Evolutionary conservation across 2,329 filamentous ascomycete species (phyloP), one percentile per base, ranked within the genome.

Genomic region (Cercospora citrullina): DNA sequence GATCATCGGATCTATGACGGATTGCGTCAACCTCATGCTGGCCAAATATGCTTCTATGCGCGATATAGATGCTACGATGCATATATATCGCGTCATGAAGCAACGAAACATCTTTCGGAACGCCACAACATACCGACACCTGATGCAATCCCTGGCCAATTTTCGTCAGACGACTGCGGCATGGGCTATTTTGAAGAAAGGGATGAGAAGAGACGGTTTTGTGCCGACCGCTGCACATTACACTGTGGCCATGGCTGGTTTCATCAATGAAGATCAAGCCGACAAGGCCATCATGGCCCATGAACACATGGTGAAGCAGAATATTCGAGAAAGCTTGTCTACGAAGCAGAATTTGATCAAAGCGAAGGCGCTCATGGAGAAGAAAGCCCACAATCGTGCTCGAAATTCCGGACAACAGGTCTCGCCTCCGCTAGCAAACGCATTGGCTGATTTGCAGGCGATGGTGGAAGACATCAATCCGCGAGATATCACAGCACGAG

Each of bases 1-100:
- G 14, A 77, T 87, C 0, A 76, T 83, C 18, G 84, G 87, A 1
- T 81, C 84, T 1, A 81, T 85, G 23, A 89, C 89, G 2, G 82
- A 84, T 33, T 87, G 93, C 75, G 97, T 92, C 91, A 97, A 97
- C 75, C 84, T 87, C 63, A 80, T 97, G 33, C 81, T 97, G 4
- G 84, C 86, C 65, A 87, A 90, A 68, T 86, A 93, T 77, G 91
- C 91, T 6, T 81, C 87, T 65, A 84, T 86, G 6, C 86, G 90
- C 65, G 85, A 90, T 68, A 74, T 89, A 30, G 76, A 81, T 23
- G 82, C 82, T n/a, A 82, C 86, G 16, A 83, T 85, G 70, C 81
- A 83, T 63, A 77, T 87, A 3, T 86, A 88, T 71, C 78, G 80
- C 31, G 81, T 81, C 64, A 90, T 91, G 87, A 78, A 83, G 58